Evolutionary conservation across 2,329 filamentous ascomycete species (phyloP), one percentile per base, ranked within the genome.

Genomic region (Botrytis galanthina): DNA sequence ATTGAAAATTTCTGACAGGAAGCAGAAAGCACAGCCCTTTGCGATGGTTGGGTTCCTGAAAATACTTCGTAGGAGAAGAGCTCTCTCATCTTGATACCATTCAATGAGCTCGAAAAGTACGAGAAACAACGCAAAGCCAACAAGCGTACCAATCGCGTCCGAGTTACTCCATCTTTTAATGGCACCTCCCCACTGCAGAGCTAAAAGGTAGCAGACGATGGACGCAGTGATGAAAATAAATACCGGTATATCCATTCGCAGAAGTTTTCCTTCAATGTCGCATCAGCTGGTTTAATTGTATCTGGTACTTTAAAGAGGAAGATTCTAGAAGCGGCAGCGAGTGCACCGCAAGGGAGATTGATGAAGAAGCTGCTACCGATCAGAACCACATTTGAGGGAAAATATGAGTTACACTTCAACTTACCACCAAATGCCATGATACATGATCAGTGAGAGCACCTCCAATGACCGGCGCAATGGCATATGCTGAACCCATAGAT

Each of bases 201-300:
- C 84, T 9, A 86, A 79, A 57, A 86, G 79, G 73, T 83, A 82
- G 75, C 79, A 77, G 78, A 86, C 75, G 79, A 82, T 77, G 78
- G 80, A 77, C 76, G 80, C 80, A 81, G 86, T 83, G 61, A 86
- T 79, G 48, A 87, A 75, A 26, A 81, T 73, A n/a, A 82, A 81
- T 5, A 85, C 85, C 8, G 82, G 61, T 6, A 83, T 80, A 72
- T 87, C 86, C 80, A 87, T 82, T 76, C 86, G 83, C 2, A 82
- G 78, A 22, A 86, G 61, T 79, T 85, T 75, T 85, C 83, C 9
- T 76, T 74, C 9, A 84, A 74, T 5, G 82, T 77, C 1, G 82
- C 79, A 4, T 76, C 35, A 74, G 51, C 78, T 2, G 81, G 69
- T 20, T 74, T 73, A 0, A 68, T 68, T 64, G 60, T 35, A n/a